A percentile compares a stretch with the other conserved stretches of the same genome.
phyloP scores from a whole-genome alignment of 805 yeast species.

The Kazachstania martiniae region DNA sequence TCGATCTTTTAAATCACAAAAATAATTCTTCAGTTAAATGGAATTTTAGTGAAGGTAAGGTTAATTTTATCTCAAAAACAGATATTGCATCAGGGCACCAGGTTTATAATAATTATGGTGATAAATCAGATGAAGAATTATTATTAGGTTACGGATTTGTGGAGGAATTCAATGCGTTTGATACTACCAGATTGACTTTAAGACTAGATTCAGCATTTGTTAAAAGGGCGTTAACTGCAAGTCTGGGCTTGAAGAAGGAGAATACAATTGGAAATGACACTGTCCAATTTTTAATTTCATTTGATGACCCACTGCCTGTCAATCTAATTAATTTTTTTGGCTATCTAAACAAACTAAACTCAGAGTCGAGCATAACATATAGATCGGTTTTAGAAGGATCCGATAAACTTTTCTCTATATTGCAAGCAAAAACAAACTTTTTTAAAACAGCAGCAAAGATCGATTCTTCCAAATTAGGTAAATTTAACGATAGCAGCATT shows the following conservation, averaged over 20 bases:
- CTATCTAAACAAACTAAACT: conserved; percentile 36
- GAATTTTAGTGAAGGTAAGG: conserved; percentile 30
- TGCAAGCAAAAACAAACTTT: conserved; percentile 38
- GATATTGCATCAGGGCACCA: conserved; percentile 30
- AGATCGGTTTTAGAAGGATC: conserved; percentile 55
- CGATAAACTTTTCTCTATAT: conserved; percentile 39
- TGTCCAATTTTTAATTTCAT: conserved; percentile 34
- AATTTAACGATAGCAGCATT: conserved; percentile 16
- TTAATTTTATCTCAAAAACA: conserved; percentile 35
- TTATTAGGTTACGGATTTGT: conserved; percentile 77
- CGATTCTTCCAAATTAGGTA: conserved; percentile 5
- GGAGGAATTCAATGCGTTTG: conserved; percentile 44
- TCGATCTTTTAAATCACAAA: conserved; percentile 71
- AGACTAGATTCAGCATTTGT: conserved; percentile 32
- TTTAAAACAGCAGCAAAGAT: conserved; percentile 28
- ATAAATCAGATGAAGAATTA: conserved; percentile 77
- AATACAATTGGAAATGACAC: conserved; percentile 23
- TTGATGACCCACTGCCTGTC: conserved; percentile 30
- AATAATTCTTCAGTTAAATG: conserved; percentile 54
- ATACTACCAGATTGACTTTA: conserved; percentile 48
- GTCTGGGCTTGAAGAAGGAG: conserved; percentile 25
- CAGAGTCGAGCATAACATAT: conserved; percentile 38
- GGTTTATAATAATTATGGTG: conserved; percentile 75
- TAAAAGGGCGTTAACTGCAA: conserved; percentile 18
- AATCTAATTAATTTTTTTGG: conserved; percentile 45